Conservation (phyloP, 345 rosid genomes). For the Psidium guajava region DNA sequence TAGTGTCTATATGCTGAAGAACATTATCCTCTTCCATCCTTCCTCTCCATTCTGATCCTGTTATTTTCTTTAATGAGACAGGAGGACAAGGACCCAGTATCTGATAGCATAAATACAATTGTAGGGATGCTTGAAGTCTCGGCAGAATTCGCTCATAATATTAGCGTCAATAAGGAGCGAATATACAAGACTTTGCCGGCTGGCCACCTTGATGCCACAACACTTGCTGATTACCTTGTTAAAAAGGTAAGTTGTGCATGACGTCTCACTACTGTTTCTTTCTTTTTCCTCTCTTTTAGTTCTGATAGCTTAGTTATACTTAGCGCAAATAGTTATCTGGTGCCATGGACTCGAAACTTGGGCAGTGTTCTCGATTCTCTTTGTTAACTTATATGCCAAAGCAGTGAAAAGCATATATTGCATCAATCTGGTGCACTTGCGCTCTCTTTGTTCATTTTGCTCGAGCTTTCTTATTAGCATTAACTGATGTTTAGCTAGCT, state of each 20-base stretch:
- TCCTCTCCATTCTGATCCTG: neutral
- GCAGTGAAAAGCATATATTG: no score
- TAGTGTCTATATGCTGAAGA: neutral
- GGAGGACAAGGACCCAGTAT: constrained; percentile 95
- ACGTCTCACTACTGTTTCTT: neutral
- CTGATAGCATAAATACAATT: constrained; percentile 79
- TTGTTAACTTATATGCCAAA: neutral
- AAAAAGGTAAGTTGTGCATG: constrained; percentile 49
- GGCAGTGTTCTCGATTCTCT: neutral
- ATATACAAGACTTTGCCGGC: constrained; percentile 75
- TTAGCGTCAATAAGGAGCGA: constrained; percentile 55
- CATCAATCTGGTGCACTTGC: neutral
- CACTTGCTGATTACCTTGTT: constrained; percentile 95
- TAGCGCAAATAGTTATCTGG: neutral
- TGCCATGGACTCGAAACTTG: neutral
- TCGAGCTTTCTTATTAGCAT: neutral
- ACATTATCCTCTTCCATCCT: neutral
- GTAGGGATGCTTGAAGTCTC: constrained; percentile 91
- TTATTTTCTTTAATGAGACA: constrained; percentile 14
- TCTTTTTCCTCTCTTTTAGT: neutral
- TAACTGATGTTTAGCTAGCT: neutral
- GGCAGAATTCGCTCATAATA: constrained; percentile 85
- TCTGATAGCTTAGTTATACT: neutral
- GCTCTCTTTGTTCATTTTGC: neutral
- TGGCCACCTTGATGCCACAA: constrained; percentile 93